Base-by-base conservation (phyloP, 2,329 filamentous ascomycete species). In the Plectosphaerella cucumerina region DNA sequence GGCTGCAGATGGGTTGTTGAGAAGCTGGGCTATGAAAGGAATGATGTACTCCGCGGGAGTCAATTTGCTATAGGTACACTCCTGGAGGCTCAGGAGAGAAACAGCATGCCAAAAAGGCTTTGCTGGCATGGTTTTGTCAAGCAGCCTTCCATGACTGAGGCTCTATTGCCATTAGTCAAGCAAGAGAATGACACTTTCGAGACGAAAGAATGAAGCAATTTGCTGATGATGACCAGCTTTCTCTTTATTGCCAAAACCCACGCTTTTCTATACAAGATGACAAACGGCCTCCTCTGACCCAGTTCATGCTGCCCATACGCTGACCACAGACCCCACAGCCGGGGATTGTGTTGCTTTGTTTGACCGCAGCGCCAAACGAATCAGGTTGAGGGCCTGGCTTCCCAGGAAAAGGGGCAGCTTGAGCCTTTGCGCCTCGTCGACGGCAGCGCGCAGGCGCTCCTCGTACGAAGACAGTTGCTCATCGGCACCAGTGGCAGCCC, bases 361-460 rank as follows among this genome's bases (percentile, higher is more conserved):
- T 6, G 26, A 15, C 23, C 31, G 9, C 31, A 20, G 18, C 11
- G 31, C 44, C 26, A 20, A 2, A 5, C 44, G 14, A 9, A 73
- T 58, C 33, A 76, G 55, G 42, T 61, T 70, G 47, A 70, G 62
- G 1, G 73, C 71, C 60, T 70, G 65, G 18, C 56, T 65, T 5
- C 70, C 73, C 26, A 77, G 60, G 44, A 66, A 69, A 22, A 75
- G 45, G 2, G 73, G 70, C 22, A 65, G 59, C 60, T 70, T 73
- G 33, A 74, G 60, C 50, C 64, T 59, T 56, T 75, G 71, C 2
- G 70, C 73, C 53, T 73, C 70, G n/a, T 68, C 61, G 4, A 74
- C 62, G 3, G 68, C 72, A 1, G 58, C 63, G n/a, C 64, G 63
- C 23, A 76, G 61, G 33, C 60, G 59, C 9, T 59, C 54, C 10